Percentiles rank a stretch among this genome's conserved stretches.
These are phyloP conservation scores for Taxillus chinensis DNA, from an alignment of 164 flowering plant genomes.

Conservation along the genomic window DNA sequence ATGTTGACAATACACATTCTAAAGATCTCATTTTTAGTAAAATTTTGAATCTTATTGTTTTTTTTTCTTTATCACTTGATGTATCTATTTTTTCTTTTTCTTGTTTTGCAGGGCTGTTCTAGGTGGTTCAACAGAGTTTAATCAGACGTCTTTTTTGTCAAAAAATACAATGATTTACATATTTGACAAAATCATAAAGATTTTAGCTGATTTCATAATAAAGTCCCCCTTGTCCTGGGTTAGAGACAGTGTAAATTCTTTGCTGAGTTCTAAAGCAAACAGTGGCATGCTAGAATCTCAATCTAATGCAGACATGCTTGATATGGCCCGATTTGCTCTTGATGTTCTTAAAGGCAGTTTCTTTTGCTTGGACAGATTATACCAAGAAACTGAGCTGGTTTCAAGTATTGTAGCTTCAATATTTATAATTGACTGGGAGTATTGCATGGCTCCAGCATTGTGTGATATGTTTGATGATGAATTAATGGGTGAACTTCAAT, in stretches of 20 bases:
- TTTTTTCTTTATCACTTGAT: not conserved
- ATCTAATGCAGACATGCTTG: constrained; percentile 22
- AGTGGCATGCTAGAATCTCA: constrained; percentile 9
- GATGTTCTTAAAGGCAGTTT: constrained; percentile 58
- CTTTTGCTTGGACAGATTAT: constrained; percentile 35
- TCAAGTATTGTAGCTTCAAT: constrained; percentile 48
- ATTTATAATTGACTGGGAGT: constrained; percentile 67
- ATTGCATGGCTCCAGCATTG: constrained; percentile 19
- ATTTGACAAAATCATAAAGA: constrained; percentile 37
- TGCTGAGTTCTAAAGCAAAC: constrained; percentile 15
- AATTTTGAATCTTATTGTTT: no score
- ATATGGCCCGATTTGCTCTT: constrained; percentile 56
- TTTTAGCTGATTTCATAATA: constrained; percentile 30
- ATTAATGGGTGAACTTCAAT: constrained; percentile 8
- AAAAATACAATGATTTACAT: constrained; percentile 30
- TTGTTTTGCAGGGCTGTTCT: constrained; percentile 56
- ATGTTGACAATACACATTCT: no score
- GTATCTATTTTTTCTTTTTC: not conserved
- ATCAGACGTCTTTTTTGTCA: constrained; percentile 44
- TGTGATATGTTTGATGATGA: constrained; percentile 18
- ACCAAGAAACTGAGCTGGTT: constrained; percentile 33
- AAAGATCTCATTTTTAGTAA: no score
- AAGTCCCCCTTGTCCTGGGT: constrained; percentile 60
- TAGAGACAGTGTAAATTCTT: constrained; percentile 24
- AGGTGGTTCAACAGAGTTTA: constrained; percentile 50